Evolutionary conservation across 768 basidiomycete genomes (phyloP).

Genomic region (Serendipita vermifera): DNA sequence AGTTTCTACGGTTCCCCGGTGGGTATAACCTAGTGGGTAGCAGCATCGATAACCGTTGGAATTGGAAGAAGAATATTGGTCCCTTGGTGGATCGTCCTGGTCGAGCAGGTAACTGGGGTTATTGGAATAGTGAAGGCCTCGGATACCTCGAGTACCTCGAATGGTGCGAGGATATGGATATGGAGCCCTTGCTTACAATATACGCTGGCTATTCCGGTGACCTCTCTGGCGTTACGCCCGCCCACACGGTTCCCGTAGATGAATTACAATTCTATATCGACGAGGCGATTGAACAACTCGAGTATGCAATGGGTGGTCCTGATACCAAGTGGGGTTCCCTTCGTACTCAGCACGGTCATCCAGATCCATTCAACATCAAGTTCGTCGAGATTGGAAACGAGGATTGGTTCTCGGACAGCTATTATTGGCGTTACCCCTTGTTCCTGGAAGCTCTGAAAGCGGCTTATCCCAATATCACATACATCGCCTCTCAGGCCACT

Average conservation of each 20-base stretch:
- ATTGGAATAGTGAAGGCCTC: background rate
- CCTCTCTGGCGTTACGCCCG: background rate
- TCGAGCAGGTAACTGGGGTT: background rate
- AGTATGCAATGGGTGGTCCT: conserved; percentile 46
- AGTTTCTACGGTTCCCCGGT: background rate
- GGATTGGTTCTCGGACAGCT: too few relatives aligned
- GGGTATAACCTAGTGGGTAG: background rate
- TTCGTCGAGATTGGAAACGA: conserved; percentile 18
- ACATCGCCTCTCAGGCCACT: too few relatives aligned
- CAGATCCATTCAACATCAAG: conserved; percentile 37
- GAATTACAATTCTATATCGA: conserved; percentile 39
- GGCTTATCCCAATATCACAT: too few relatives aligned
- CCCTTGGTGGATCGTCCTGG: background rate
- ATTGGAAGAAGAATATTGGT: background rate
- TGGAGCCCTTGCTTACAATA: conserved; percentile 50
- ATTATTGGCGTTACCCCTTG: too few relatives aligned
- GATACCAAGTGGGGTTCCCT: conserved; percentile 38
- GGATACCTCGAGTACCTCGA: background rate
- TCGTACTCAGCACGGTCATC: conserved; percentile 42
- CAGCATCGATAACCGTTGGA: background rate
- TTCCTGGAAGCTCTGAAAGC: too few relatives aligned
- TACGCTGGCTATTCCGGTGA: conserved; percentile 36
- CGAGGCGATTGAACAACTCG: conserved; percentile 45
- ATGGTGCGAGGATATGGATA: conserved; percentile 23
- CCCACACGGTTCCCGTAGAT: too few relatives aligned